phyloP scores from a whole-genome alignment of 495 filamentous ascomycete species.

The Amniculicola lignicola region DNA sequence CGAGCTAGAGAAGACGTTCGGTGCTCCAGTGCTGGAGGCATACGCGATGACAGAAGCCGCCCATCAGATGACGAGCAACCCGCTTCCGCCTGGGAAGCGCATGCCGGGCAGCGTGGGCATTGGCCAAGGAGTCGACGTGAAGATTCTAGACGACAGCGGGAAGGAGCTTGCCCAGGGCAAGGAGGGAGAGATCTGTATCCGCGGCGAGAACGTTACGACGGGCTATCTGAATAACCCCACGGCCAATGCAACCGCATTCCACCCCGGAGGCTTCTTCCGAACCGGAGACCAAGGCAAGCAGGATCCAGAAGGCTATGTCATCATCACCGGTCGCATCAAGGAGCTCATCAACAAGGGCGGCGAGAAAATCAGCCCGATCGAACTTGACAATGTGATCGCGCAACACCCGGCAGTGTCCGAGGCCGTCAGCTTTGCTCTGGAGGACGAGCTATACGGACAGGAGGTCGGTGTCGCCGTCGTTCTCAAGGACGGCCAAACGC shows the following conservation, averaged over 20 bases:
- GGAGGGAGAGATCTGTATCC: slow-evolving; percentile 77
- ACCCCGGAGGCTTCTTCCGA: slow-evolving; percentile 68
- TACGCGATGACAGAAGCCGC: slow-evolving; percentile 92
- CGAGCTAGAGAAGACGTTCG: slow-evolving; percentile 65
- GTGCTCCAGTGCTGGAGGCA: slow-evolving; percentile 78
- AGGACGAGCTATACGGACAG: slow-evolving; percentile 75
- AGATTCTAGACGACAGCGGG: slow-evolving; percentile 65
- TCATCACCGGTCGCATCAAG: slow-evolving; percentile 46
- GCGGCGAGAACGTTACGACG: slow-evolving; percentile 73
- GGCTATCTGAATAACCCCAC: slow-evolving; percentile 78
- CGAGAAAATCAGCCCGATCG: slow-evolving; percentile 60
- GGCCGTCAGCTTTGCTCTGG: slow-evolving; percentile 76
- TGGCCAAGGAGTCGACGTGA: slow-evolving; percentile 76
- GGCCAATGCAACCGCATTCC: slow-evolving; percentile 69
- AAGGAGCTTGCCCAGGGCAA: slow-evolving; percentile 58
- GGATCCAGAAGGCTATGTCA: slow-evolving; percentile 52
- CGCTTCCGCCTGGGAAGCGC: slow-evolving; percentile 67
- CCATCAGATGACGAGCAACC: slow-evolving; percentile 87
- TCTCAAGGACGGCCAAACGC: slow-evolving; percentile 56
- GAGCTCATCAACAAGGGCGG: slow-evolving; percentile 47
- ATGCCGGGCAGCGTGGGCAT: slow-evolving; percentile 76
- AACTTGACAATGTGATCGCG: slow-evolving; percentile 74
- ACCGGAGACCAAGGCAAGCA: slow-evolving; percentile 79
- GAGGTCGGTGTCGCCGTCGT: slow-evolving; percentile 77
- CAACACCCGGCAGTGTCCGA: slow-evolving; percentile 67